Base-by-base conservation (phyloP, 2,329 filamentous ascomycete species). In the Emericellopsis cladophorae region DNA sequence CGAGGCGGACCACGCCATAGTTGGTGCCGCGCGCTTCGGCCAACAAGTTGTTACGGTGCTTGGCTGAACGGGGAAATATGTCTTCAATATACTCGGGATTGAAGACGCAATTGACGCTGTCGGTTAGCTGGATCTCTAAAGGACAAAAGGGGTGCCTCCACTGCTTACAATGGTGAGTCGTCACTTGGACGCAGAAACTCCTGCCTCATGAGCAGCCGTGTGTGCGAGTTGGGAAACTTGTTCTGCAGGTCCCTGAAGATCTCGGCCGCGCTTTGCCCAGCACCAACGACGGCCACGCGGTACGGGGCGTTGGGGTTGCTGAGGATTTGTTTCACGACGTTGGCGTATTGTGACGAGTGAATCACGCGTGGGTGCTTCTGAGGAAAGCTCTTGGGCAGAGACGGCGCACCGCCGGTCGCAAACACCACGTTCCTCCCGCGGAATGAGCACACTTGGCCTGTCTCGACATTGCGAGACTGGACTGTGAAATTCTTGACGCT, bases 101-200 rank as follows among this genome's bases (percentile, higher is more conserved):
- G 69, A 96, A 96, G 55, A 96, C 85, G 54, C 92, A 88, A 60
- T 96, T 96, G 51, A 96, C 88, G 53, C 84, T 89, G 47, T 26
- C 14, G 5, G 5, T 38, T 29, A 38, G 36, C n/a, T 26, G 6
- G 12, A 18, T n/a, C 3, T 36, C 16, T 31, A 39, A 14, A 37
- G 39, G 26, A 29, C 16, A 7, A 12, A 29, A 9, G 4, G 9
- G 26, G 18, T 21, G 18, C 18, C 18, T 21, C 12, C 3, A 29
- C 7, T 29, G 72, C 83, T 67, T 68, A 89, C 84, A 96, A 96
- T 15, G 90, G 92, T 41, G 87, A 95, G 59, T 96, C 92, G 56
- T 98, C 90, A 55, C 87, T 94, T 2, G 90, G 90, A 51, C 84
- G 79, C 45, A 98, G 64, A 42, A 90, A 88, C 47, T 87, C 77